Percentiles rank a stretch among this genome's conserved stretches.
These are phyloP conservation scores for Pythium apleroticum DNA, from an alignment of 352 stramenopile species.

Conservation along the genomic window DNA sequence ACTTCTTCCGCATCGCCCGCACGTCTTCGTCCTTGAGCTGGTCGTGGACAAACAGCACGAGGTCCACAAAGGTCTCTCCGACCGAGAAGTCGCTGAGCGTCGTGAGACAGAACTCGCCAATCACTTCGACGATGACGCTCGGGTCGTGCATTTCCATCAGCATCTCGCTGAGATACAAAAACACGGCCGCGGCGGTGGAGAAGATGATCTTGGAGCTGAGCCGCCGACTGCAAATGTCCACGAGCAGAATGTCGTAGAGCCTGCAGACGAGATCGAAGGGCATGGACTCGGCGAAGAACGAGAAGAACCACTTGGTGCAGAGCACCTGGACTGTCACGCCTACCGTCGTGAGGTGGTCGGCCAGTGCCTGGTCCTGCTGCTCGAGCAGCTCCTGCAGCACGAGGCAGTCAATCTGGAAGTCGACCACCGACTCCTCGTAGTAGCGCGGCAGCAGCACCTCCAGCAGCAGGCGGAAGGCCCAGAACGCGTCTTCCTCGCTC, in stretches of 20 bases:
- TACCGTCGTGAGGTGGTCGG: conserved; percentile 53
- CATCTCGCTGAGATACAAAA: conserved; percentile 70
- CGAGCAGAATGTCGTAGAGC: conserved; percentile 75
- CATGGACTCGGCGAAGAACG: conserved; percentile 83
- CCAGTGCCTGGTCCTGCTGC: conserved; percentile 46
- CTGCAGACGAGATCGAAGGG: conserved; percentile 76
- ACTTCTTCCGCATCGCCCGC: conserved; percentile 47
- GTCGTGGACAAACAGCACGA: conserved; percentile 72
- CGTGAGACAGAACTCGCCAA: conserved; percentile 76
- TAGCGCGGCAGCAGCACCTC: conserved; percentile 78
- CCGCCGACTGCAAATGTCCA: conserved; percentile 57
- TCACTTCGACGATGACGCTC: conserved; percentile 73
- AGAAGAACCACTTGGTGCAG: conserved; percentile 87
- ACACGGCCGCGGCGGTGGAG: conserved; percentile 68
- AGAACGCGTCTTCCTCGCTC: conserved; percentile 78
- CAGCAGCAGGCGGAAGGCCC: conserved; percentile 68
- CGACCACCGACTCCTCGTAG: conserved; percentile 74
- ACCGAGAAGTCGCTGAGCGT: conserved; percentile 74
- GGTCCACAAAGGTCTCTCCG: conserved; percentile 68
- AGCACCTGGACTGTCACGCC: conserved; percentile 76
- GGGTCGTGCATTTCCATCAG: conserved; percentile 73
- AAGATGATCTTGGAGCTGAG: conserved; percentile 73
- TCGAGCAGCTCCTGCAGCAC: conserved; percentile 75
- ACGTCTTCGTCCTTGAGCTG: conserved; percentile 61
- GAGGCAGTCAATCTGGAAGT: conserved; percentile 83